These are phyloP conservation scores for Pisolithus marmoratus DNA, from an alignment of 768 basidiomycete genomes.

Conservation along the genomic window DNA sequence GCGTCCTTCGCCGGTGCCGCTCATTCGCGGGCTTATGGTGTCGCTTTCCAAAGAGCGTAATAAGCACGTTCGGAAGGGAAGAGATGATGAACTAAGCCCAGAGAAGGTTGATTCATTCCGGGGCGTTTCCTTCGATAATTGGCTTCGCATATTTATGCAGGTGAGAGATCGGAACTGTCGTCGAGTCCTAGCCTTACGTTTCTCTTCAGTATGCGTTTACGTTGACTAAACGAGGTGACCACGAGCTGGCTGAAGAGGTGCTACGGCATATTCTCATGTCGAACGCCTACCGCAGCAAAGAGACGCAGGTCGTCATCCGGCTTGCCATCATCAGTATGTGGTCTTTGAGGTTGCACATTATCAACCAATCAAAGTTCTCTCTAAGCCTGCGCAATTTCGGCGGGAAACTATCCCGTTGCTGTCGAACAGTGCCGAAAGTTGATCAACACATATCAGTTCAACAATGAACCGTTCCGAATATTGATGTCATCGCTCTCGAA, in stretches of 20 bases:
- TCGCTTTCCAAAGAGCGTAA: constrained; percentile 46
- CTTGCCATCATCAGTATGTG: constrained; percentile 66
- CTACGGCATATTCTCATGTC: constrained; percentile 71
- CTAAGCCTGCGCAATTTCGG: constrained; percentile 68
- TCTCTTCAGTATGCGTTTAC: constrained; percentile 65
- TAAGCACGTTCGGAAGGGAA: constrained; percentile 43
- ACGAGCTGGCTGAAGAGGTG: constrained; percentile 66
- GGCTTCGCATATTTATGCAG: constrained; percentile 83
- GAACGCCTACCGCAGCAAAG: constrained; percentile 60
- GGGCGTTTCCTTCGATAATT: constrained; percentile 76
- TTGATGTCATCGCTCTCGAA: constrained; percentile 68
- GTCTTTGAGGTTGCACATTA: not conserved
- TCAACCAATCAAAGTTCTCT: constrained; percentile 1
- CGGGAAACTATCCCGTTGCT: constrained; percentile 48
- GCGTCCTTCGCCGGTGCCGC: constrained; percentile 12
- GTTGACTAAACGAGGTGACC: constrained; percentile 56
- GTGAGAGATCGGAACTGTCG: constrained; percentile 32
- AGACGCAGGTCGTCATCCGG: constrained; percentile 65
- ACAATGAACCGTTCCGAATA: constrained; percentile 80
- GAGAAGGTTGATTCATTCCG: constrained; percentile 66
- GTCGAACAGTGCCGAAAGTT: constrained; percentile 76
- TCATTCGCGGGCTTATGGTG: not conserved
- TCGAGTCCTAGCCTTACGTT: not conserved
- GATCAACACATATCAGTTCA: constrained; percentile 72
- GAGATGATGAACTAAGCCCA: constrained; percentile 33